A percentile compares a stretch with the other conserved stretches of the same genome.
Conservation (phyloP, 768 basidiomycete genomes). For the Boletus sp. region DNA sequence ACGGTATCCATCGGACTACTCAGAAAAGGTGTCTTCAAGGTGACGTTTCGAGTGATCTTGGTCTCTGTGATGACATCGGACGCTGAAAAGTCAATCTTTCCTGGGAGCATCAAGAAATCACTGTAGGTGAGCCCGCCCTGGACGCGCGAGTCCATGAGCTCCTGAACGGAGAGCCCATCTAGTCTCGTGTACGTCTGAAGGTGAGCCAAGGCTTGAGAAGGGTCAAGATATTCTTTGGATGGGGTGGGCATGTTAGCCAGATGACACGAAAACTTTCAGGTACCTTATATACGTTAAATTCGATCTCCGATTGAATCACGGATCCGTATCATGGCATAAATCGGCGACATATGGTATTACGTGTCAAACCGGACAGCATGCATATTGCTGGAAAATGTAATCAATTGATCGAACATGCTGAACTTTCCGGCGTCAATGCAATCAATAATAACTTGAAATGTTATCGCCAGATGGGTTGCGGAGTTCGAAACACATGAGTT, state of each 20-base stretch:
- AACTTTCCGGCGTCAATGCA: too few relatives aligned
- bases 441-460: too few relatives aligned
- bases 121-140: conserved; percentile 97
- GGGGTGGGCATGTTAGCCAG: conserved; percentile 36
- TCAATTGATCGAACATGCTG: too few relatives aligned
- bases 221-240: conserved; percentile 51
- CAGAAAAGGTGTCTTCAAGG: conserved; percentile 92
- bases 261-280: background rate
- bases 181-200: conserved; percentile 65
- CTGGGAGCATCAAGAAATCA: conserved; percentile 92
- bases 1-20: conserved; percentile 99
- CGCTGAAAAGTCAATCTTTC: conserved; percentile 92
- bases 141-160: conserved; percentile 84
- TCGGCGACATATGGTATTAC: too few relatives aligned
- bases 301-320: conserved; percentile 14
- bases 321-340: background rate
- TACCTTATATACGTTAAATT: conserved; percentile 8
- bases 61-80: conserved; percentile 79
- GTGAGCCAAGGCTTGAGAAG: conserved; percentile 70
- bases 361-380: too few relatives aligned
- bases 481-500: background rate
- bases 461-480: background rate
- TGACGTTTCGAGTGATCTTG: conserved; percentile 85
- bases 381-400: too few relatives aligned
- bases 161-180: conserved; percentile 82